Base-by-base conservation (phyloP, 257 asterid genomes). In the Nicotiana paniculata region DNA sequence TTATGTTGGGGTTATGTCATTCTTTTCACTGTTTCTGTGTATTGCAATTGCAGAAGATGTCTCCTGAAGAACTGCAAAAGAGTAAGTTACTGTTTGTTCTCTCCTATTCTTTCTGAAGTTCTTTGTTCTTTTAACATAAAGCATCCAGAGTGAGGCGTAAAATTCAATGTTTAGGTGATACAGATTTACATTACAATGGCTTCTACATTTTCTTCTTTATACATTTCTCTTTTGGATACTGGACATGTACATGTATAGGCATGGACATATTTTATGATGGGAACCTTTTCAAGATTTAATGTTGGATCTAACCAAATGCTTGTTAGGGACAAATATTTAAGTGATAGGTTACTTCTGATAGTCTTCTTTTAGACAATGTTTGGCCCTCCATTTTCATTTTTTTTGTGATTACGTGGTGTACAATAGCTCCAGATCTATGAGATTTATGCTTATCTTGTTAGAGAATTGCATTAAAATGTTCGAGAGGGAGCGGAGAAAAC, bases 41-140 rank as follows among this genome's bases (percentile, higher is more conserved):
- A 43, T 85, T 55, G 54, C n/a, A 28, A 77, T 83, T 92, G 91
- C 97, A 95, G 97, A 89, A 87, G 77, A 83, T 96, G 92, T 79
- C 91, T 80, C 97, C 99, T 77, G 43, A 65, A 57, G 92, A 94
- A 87, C 95, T 94, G 72, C 99, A 92, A 83, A 91, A 88, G 85
- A 93, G 99, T 93, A 87, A 55, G 86, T 80, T 74, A 26, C 62
- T 15, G 26, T 9, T 62, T 87, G 33, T 58, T 48, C 3, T 46
- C 17, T 58, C 15, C 5, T 68, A 24, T 70, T 24, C 21, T 30
- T 24, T 16, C 4, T 39, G 4, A 21, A 10, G 21, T 3, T 18
- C 30, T 64, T 30, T 4, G 8, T 76, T 32, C 17, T 57, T 51
- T 51, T 46, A n/a, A 28, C 57, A 39, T 39, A 39, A 39, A 70